These are phyloP conservation scores for Teratosphaeria gauchensis DNA, from an alignment of 2,329 filamentous ascomycete species.

Conservation along the genomic window DNA sequence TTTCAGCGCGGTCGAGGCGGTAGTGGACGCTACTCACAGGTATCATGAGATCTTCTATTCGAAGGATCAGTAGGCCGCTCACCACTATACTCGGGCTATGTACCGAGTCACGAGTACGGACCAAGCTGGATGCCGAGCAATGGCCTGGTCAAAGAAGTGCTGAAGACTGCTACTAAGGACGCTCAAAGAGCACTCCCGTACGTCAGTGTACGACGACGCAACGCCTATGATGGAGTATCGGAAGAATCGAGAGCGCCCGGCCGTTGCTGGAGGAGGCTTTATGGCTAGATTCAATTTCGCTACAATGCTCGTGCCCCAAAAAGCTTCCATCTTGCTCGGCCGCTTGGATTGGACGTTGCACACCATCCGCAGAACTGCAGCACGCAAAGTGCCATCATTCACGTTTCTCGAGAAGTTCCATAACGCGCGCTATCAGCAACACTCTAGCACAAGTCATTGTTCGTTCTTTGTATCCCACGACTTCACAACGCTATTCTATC, in stretches of 20 bases:
- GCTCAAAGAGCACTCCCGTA: too few species aligned
- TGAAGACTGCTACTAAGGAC: too few species aligned
- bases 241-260: too few species aligned
- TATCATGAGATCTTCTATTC: slow-evolving; percentile 74
- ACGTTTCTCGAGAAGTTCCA: not conserved
- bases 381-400: not conserved
- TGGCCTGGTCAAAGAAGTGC: too few species aligned
- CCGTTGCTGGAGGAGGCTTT: too few species aligned
- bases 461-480: not conserved
- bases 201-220: too few species aligned
- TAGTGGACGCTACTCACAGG: slow-evolving; percentile 78
- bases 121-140: not conserved
- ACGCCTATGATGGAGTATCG: too few species aligned
- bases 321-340: too few species aligned
- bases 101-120: not conserved
- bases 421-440: not conserved
- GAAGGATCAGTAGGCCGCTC: slow-evolving; percentile 17
- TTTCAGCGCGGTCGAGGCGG: slow-evolving; percentile 62
- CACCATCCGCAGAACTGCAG: too few species aligned
- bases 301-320: too few species aligned
- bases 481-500: not conserved
- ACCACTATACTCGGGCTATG: not conserved
- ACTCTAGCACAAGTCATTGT: not conserved
- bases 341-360: too few species aligned
- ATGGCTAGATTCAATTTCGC: too few species aligned